Percentiles rank a stretch among this genome's conserved stretches.
Conservation (phyloP, 352 stramenopile species). For the Pythium chondricola region DNA sequence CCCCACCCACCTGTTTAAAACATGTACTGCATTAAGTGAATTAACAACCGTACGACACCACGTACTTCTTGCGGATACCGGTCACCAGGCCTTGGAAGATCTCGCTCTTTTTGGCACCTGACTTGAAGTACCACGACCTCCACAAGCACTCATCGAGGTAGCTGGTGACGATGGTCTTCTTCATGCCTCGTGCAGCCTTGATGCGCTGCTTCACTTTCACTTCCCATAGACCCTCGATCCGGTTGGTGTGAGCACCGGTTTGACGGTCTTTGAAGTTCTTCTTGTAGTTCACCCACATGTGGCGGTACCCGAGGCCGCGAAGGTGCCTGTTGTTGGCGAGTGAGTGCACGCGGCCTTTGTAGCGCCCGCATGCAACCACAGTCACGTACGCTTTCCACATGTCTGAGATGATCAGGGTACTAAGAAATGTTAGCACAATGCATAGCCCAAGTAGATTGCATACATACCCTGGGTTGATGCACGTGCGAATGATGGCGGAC, state of each 20-base stretch:
- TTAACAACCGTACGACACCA: no score
- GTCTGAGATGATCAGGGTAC: slow-evolving; percentile 17
- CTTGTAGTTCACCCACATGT: slow-evolving; percentile 6
- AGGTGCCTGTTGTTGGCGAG: slow-evolving; percentile 4
- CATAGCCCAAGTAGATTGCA: not conserved
- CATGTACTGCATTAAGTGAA: no score
- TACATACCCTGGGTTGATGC: not conserved
- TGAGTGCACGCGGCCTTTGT: not conserved
- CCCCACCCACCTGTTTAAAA: no score
- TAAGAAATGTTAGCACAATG: not conserved
- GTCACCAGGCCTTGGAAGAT: not conserved
- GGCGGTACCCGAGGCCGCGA: not conserved
- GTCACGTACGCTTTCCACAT: slow-evolving; percentile 19
- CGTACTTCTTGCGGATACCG: not conserved
- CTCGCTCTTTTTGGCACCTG: not conserved
- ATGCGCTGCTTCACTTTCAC: slow-evolving; percentile 1
- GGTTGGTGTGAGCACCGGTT: slow-evolving; percentile 12
- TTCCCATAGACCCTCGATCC: slow-evolving; percentile 12
- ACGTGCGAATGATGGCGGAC: not conserved
- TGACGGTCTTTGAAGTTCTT: slow-evolving; percentile 9
- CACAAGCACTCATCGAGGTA: slow-evolving; percentile 14
- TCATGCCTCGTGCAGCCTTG: slow-evolving; percentile 10
- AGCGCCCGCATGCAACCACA: not conserved
- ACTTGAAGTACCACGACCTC: slow-evolving; percentile 7
- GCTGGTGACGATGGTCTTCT: not conserved